Evolutionary conservation across 2,329 filamentous ascomycete genomes (phyloP).

Genomic region (Juglanconis oblonga): DNA sequence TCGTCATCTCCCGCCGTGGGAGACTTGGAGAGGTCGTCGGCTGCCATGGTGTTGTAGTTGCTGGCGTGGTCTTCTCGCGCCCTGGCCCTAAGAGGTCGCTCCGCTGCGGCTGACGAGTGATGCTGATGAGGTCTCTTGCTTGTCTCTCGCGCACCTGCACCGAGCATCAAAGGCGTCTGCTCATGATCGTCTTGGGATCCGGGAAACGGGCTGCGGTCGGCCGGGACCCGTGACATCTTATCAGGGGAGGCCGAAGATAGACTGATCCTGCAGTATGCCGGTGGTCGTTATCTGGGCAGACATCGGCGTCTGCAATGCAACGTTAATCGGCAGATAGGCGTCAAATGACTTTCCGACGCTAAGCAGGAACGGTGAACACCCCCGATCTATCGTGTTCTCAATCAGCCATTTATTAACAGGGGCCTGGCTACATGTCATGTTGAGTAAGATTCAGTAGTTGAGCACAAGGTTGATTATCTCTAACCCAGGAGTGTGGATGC

Average conservation of each 20-base stretch:
- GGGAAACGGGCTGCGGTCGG: neutral
- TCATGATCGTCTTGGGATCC: neutral
- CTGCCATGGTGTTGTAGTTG: conserved; percentile 3
- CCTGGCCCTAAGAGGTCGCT: neutral
- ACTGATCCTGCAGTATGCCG: neutral
- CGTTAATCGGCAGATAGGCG: neutral
- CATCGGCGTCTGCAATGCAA: neutral
- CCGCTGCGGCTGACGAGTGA: neutral
- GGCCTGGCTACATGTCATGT: too few relatives aligned
- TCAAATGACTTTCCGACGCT: too few relatives aligned
- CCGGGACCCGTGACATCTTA: neutral
- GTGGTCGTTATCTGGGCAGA: neutral
- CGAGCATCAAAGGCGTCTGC: neutral
- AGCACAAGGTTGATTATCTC: too few relatives aligned
- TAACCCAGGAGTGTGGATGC: too few relatives aligned
- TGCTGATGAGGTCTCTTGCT: neutral
- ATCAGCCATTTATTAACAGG: too few relatives aligned
- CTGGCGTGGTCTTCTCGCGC: neutral
- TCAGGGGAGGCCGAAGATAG: neutral
- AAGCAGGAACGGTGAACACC: too few relatives aligned
- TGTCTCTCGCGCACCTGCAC: neutral
- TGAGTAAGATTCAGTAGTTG: too few relatives aligned
- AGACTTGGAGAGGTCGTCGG: conserved; percentile 3
- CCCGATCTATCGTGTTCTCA: too few relatives aligned
- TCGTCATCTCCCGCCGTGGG: conserved; percentile 9